Evolutionary conservation across 495 filamentous ascomycete genomes (phyloP), one percentile per base, ranked within the genome.

Genomic region (Lepraria neglecta): DNA sequence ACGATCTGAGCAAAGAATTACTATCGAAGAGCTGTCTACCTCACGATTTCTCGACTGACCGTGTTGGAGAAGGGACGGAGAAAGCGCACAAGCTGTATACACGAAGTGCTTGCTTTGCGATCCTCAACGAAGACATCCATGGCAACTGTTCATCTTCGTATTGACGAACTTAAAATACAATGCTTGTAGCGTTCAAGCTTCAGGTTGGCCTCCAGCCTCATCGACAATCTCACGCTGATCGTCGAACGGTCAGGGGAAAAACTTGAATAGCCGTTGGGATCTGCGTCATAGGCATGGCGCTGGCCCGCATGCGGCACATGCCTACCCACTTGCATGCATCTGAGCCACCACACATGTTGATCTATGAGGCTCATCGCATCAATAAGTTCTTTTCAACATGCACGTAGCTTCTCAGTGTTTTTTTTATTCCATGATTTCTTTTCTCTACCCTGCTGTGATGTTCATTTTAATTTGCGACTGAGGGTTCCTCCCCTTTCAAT

Each of bases 251-350:
- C 1, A 21, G 33, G 31, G 19, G 47, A 45, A 61, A 45, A 44
- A n/a, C 48, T 46, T 61, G 48, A 35, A 61, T 44, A 54, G 50
- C 50, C 59, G 48, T 61, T 46, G 17, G 21, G 38, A 27, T 52
- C 48, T 52, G 48, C 48, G 28, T 52, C 27, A 31, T 52, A 27
- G 48, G 48, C 28, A 31, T 19, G 48, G 48, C 48, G 28, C 48
- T 28, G 27, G 6, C 48, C 48, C n/a, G 31, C 14, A 43, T 52
- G 27, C 27, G 12, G 48, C 28, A 30, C 48, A 14, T 17, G n/a
- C 47, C 24, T 51, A 50, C 27, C 4, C 11, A 38, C 35, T 30
- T 9, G 14, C 15, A 31, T 52, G 14, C 48, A 17, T 11, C 48
- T 33, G 12, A 52, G 48, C 48, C 48, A 52, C 48, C 48, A 52